These are phyloP conservation scores for Alternaria gaisen DNA, from an alignment of 2,329 filamentous ascomycete genomes.

Conservation along the genomic window DNA sequence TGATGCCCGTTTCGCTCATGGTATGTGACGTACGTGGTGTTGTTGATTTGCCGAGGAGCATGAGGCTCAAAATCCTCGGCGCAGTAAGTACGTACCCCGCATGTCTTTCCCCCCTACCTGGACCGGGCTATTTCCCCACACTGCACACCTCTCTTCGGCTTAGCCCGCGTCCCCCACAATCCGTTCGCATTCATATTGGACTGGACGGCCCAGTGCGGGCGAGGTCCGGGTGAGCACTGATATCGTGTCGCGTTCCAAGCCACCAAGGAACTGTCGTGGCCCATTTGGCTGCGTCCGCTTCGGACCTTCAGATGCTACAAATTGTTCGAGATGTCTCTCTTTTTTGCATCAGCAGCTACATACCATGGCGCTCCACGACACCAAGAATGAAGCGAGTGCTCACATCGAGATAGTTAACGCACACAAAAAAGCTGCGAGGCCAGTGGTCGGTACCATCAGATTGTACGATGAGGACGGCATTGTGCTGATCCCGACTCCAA, in stretches of 20 bases:
- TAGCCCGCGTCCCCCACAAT: conserved; percentile 22
- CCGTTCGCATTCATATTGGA: conserved; percentile 17
- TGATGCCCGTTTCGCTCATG: conserved; percentile 20
- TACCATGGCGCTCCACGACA: conserved; percentile 10
- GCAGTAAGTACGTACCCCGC: conserved; percentile 2
- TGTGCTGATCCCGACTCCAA: conserved; percentile 23
- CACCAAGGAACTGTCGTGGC: not conserved
- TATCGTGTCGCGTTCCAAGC: not conserved
- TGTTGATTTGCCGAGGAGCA: conserved; percentile 8
- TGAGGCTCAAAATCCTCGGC: conserved; percentile 14
- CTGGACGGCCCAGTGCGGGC: conserved; percentile 18
- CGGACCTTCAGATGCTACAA: conserved; percentile 1
- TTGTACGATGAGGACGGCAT: conserved; percentile 19
- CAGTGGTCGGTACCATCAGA: conserved; percentile 22
- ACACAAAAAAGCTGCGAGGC: conserved; percentile 21
- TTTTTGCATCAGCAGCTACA: not conserved
- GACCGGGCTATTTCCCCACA: conserved; percentile 4
- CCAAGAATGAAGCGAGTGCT: conserved; percentile 10
- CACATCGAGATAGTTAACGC: conserved; percentile 19
- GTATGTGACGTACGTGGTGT: not conserved
- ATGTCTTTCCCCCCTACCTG: conserved; percentile 1
- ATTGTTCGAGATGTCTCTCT: not conserved
- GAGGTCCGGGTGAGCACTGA: conserved; percentile 13
- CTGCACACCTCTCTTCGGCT: not conserved
- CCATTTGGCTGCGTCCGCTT: not conserved